Conservation (phyloP, 192 early-diverging fungal genomes). For the Bifiguratus adelaidae region DNA sequence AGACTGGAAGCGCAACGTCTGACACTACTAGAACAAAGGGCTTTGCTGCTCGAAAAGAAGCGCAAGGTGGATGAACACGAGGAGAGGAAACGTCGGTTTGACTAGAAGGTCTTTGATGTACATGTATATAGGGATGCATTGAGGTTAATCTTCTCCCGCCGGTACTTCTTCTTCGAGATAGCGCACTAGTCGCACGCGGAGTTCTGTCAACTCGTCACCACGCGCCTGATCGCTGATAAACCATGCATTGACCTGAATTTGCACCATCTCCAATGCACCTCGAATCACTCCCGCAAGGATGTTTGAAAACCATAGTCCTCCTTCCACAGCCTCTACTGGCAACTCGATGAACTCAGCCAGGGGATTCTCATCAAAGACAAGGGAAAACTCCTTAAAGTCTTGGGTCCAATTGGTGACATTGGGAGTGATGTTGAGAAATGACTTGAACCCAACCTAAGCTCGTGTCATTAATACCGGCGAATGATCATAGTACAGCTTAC, state of each 20-base stretch:
- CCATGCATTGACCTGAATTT: slow-evolving; percentile 80
- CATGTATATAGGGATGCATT: too few relatives aligned
- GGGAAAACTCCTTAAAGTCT: slow-evolving; percentile 85
- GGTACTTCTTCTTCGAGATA: slow-evolving; percentile 95
- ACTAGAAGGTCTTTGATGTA: too few relatives aligned
- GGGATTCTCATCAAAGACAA: slow-evolving; percentile 93
- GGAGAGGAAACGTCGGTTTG: too few relatives aligned
- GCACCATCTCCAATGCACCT: slow-evolving; percentile 93
- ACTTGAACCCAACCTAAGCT: slow-evolving; percentile 86
- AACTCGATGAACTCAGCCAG: slow-evolving; percentile 96
- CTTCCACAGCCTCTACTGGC: slow-evolving; percentile 63
- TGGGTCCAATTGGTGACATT: slow-evolving; percentile 69
- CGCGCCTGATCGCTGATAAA: slow-evolving; percentile 79
- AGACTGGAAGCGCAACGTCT: too few relatives aligned
- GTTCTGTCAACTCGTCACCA: slow-evolving; percentile 86
- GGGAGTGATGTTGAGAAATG: slow-evolving; percentile 89
- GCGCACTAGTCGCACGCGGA: slow-evolving; percentile 81
- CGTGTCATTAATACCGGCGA: too few relatives aligned
- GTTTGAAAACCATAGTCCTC: slow-evolving; percentile 94
- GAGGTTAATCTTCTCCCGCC: slow-evolving; percentile 75
- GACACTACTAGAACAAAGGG: too few relatives aligned
- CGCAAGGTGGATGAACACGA: too few relatives aligned
- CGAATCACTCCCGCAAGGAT: slow-evolving; percentile 89
- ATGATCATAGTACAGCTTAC: too few relatives aligned
- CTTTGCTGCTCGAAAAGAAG: too few relatives aligned